Conservation (phyloP, 2,329 filamentous ascomycete genomes). For the Mariannaea elegans region DNA sequence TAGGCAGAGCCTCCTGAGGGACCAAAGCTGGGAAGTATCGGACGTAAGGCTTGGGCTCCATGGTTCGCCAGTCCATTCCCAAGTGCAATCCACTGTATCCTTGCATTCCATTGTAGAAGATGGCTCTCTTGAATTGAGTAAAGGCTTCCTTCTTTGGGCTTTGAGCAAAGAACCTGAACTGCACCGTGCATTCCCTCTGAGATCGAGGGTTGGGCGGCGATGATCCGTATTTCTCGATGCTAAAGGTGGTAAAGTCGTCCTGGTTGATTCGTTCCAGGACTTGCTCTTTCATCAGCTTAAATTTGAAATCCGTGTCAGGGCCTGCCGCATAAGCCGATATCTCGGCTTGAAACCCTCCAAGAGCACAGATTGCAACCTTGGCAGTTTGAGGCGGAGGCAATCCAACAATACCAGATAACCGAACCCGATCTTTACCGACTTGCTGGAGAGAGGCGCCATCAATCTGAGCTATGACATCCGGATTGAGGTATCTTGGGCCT, state of each 20-base stretch:
- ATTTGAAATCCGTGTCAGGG: conserved; percentile 39
- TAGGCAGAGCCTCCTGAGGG: conserved; percentile 18
- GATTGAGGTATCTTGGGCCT: conserved; percentile 51
- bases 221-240: conserved; percentile 43
- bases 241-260: conserved; percentile 39
- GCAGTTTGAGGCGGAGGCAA: conserved; percentile 50
- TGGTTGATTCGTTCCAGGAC: conserved; percentile 35
- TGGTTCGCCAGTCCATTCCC: conserved; percentile 48
- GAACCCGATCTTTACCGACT: conserved; percentile 33
- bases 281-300: conserved; percentile 38
- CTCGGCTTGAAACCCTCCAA: conserved; percentile 51
- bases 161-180: conserved; percentile 53
- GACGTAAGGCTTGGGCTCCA: conserved; percentile 44
- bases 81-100: conserved; percentile 47
- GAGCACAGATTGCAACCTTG: conserved; percentile 50
- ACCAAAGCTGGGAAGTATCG: conserved; percentile 46
- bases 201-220: conserved; percentile 33
- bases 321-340: conserved; percentile 35
- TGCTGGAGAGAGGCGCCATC: conserved; percentile 49
- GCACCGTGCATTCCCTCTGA: conserved; percentile 51
- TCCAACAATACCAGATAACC: conserved; percentile 49
- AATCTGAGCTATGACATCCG: conserved; percentile 50
- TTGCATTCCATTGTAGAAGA: conserved; percentile 44
- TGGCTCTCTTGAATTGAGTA: conserved; percentile 27
- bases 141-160: conserved; percentile 36